phyloP scores from a whole-genome alignment of 441 rosid genomes.

The Adansonia gregorii region DNA sequence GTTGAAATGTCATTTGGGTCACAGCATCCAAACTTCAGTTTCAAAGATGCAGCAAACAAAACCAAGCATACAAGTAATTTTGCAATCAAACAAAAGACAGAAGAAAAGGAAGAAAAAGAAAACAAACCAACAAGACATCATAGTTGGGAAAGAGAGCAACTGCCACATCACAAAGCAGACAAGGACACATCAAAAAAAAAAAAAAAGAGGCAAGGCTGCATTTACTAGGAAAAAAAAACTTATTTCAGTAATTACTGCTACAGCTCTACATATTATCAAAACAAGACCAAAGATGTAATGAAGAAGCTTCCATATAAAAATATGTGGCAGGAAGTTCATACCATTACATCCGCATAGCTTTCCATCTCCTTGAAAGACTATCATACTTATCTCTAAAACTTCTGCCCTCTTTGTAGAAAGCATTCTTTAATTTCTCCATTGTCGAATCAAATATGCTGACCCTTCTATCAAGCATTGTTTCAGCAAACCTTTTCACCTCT shows the following conservation, averaged over 20 bases:
- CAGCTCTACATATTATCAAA: background rate
- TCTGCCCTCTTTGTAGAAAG: constrained; percentile 42
- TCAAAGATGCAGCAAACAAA: no score
- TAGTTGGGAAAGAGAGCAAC: no score
- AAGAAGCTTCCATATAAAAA: constrained; percentile 1
- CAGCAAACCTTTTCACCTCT: constrained; percentile 47
- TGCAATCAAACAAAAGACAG: no score
- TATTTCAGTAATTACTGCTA: background rate
- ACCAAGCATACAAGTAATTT: no score
- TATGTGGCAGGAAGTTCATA: constrained; percentile 22
- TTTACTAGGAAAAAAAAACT: background rate
- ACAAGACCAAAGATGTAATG: constrained; percentile 11
- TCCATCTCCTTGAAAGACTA: constrained; percentile 52
- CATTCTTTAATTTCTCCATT: constrained; percentile 49
- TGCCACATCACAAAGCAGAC: no score
- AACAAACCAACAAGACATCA: no score
- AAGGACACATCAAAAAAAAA: no score
- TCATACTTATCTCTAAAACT: constrained; percentile 52
- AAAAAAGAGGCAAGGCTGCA: no score
- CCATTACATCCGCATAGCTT: constrained; percentile 29
- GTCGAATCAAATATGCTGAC: constrained; percentile 47
- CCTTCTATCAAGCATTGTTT: constrained; percentile 53
- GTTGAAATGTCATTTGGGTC: no score
- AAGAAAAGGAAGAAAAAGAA: no score
- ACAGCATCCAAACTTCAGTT: no score